Conservation (phyloP, 148 eudicot genomes). For the Vaccinium corymbosum region DNA sequence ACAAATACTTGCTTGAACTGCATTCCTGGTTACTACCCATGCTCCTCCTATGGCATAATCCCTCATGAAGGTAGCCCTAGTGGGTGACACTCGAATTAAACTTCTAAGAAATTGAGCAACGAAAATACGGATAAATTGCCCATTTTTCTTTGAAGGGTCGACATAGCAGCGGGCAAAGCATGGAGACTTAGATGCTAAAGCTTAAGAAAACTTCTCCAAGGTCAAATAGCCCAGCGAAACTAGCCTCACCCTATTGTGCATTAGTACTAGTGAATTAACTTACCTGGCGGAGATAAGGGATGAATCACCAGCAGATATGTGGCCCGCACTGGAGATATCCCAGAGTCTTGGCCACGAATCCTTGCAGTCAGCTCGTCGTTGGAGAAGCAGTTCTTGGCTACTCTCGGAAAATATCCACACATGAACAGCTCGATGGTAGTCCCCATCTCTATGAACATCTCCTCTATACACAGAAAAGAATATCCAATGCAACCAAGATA, state of each 20-base stretch:
- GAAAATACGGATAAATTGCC: background rate
- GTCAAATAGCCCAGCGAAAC: background rate
- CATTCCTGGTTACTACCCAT: background rate
- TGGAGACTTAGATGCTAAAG: background rate
- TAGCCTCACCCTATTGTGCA: background rate
- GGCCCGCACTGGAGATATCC: slow-evolving; percentile 99
- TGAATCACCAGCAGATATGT: slow-evolving; percentile 91
- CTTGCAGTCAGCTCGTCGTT: slow-evolving; percentile 78
- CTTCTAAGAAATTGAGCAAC: background rate
- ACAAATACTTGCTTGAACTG: background rate
- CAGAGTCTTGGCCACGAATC: slow-evolving; percentile 92
- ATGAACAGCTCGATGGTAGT: slow-evolving; percentile 92
- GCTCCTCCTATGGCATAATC: slow-evolving; percentile 4
- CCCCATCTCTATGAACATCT: slow-evolving; percentile 87
- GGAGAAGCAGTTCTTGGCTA: slow-evolving; percentile 79
- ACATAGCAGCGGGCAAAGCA: background rate
- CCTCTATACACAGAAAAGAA: slow-evolving; percentile 37
- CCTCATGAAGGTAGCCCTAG: background rate
- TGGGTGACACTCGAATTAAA: background rate
- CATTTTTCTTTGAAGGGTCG: background rate
- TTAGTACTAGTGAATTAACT: background rate
- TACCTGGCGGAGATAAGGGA: slow-evolving; percentile 88
- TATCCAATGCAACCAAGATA: background rate
- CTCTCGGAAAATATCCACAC: slow-evolving; percentile 93
- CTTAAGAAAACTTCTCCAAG: slow-evolving; percentile 2